Conservation (phyloP, 2,329 filamentous ascomycete species). For the Neofusicoccum umdonicola region DNA sequence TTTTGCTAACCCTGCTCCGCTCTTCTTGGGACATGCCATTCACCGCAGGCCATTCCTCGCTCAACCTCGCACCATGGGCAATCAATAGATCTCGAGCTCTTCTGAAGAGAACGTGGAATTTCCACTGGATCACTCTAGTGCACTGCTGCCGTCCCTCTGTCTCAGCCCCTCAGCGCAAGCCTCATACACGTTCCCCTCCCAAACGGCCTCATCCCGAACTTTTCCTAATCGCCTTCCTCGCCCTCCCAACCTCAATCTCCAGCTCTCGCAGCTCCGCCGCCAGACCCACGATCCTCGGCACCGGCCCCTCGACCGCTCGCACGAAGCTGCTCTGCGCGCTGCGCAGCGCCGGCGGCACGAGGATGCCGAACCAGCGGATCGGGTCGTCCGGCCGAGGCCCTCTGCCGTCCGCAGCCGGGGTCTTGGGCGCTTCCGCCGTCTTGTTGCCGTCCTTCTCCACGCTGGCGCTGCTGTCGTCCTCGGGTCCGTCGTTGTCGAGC, state of each 20-base stretch:
- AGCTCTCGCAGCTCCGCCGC: conserved; percentile 60
- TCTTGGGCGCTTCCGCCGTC: not conserved
- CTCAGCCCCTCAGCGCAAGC: no score
- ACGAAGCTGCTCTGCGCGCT: conserved; percentile 61
- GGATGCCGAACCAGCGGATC: conserved; percentile 55
- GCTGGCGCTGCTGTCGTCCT: not conserved
- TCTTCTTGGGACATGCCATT: no score
- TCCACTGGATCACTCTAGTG: no score
- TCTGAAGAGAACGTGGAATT: no score
- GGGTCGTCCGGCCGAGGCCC: conserved; percentile 48
- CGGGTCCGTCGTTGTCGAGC: not conserved
- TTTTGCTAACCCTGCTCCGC: no score
- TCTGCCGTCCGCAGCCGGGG: not conserved
- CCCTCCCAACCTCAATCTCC: conserved; percentile 66
- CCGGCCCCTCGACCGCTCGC: conserved; percentile 54
- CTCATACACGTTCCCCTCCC: no score
- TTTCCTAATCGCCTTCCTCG: conserved; percentile 48
- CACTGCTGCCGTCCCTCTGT: no score
- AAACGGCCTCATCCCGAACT: not conserved
- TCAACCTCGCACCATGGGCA: no score
- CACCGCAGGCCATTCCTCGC: no score
- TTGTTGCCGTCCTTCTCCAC: not conserved
- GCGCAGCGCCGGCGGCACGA: conserved; percentile 49
- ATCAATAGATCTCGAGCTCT: no score
- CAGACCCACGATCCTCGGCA: conserved; percentile 59